These are phyloP conservation scores for Candida tunisiensis DNA, from an alignment of 1,139 yeast genomes.

Conservation along the genomic window DNA sequence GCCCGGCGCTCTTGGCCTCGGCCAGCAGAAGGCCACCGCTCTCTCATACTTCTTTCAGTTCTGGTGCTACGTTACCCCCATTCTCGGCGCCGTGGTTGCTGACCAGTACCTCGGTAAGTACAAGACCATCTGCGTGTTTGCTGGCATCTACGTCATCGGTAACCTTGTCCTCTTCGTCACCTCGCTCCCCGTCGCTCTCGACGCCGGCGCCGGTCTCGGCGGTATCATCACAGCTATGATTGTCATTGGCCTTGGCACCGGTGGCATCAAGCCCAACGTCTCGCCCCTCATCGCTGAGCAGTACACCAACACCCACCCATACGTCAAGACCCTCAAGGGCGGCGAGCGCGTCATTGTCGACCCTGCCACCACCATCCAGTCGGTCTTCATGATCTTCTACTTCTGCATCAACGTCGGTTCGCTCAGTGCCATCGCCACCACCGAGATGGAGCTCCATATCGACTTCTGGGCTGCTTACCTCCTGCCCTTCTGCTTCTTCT, in stretches of 20 bases:
- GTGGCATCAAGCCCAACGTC: constrained; percentile 68
- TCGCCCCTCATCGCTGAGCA: constrained; percentile 73
- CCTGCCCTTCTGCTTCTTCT: constrained; percentile 47
- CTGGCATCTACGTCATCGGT: constrained; percentile 45
- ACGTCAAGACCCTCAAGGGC: constrained; percentile 36
- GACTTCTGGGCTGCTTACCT: constrained; percentile 71
- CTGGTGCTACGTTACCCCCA: constrained; percentile 71
- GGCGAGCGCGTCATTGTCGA: constrained; percentile 61
- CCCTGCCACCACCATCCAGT: constrained; percentile 53
- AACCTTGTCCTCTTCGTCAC: constrained; percentile 50
- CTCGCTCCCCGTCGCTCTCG: constrained; percentile 47
- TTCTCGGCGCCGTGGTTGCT: constrained; percentile 60
- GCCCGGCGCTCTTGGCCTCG: constrained; percentile 45
- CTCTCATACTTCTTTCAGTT: constrained; percentile 64
- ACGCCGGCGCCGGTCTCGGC: constrained; percentile 29
- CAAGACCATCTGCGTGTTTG: constrained; percentile 46
- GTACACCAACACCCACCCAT: constrained; percentile 37
- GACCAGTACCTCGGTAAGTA: constrained; percentile 64
- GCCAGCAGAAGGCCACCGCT: constrained; percentile 54
- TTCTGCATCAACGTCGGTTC: constrained; percentile 73
- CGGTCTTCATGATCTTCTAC: constrained; percentile 63
- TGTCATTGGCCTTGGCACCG: constrained; percentile 62
- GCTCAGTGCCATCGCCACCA: constrained; percentile 60
- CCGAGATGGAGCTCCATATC: constrained; percentile 48
- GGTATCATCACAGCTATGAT: constrained; percentile 43